These are phyloP conservation scores for Fulvia fulva DNA, from an alignment of 2,329 filamentous ascomycete species.

Conservation along the genomic window DNA sequence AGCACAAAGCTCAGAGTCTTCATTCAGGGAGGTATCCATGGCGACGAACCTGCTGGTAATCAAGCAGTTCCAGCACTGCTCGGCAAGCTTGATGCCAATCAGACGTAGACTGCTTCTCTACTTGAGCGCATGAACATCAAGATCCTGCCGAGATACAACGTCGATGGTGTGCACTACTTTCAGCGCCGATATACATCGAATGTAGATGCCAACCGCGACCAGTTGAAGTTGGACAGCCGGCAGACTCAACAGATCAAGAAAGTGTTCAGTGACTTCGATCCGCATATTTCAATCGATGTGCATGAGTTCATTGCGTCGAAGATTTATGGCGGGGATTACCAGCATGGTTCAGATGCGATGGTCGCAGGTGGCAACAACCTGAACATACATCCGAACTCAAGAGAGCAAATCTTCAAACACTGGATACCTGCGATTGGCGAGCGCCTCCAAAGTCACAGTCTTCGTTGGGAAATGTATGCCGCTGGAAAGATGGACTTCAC, in stretches of 20 bases:
- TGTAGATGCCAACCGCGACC: slow-evolving; percentile 36
- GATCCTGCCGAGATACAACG: slow-evolving; percentile 18
- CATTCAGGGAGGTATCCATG: slow-evolving; percentile 37
- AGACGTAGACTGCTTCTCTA: slow-evolving; percentile 31
- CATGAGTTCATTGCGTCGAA: slow-evolving; percentile 35
- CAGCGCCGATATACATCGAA: slow-evolving; percentile 36
- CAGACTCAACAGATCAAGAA: slow-evolving; percentile 36
- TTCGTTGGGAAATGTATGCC: slow-evolving; percentile 36
- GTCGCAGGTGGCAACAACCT: slow-evolving; percentile 37
- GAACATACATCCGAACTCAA: slow-evolving; percentile 34
- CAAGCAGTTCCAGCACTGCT: slow-evolving; percentile 35
- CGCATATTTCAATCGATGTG: slow-evolving; percentile 36
- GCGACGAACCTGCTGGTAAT: slow-evolving; percentile 38
- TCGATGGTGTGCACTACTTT: slow-evolving; percentile 22
- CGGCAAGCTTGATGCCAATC: slow-evolving; percentile 34
- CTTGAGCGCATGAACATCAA: slow-evolving; percentile 31
- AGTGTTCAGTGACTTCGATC: slow-evolving; percentile 31
- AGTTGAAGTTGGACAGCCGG: slow-evolving; percentile 35
- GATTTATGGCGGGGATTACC: slow-evolving; percentile 30
- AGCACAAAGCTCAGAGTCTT: slow-evolving; percentile 33
- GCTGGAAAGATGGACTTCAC: slow-evolving; percentile 21
- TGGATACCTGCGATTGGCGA: slow-evolving; percentile 30
- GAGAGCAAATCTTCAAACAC: not conserved
- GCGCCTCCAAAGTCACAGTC: slow-evolving; percentile 26
- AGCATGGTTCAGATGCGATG: slow-evolving; percentile 35